Base-by-base conservation (phyloP, 139 green algal species). In the Coelastrella sp. region DNA sequence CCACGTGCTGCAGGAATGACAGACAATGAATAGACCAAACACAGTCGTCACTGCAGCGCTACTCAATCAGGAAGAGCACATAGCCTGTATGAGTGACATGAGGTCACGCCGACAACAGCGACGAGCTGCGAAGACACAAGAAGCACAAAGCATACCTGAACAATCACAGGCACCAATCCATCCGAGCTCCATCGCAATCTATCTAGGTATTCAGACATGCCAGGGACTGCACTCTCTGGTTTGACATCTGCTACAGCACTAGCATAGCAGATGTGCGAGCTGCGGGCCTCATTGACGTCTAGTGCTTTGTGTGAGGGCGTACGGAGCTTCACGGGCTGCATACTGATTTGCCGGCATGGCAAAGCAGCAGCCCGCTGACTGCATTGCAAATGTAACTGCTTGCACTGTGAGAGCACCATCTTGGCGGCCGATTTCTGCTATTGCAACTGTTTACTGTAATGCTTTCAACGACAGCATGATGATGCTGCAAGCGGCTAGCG, bases 81-180 rank as follows among this genome's bases (percentile, higher is more conserved):
- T 47, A 47, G 32, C 32, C 32, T 47, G 32, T 47, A 47, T 47
- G 32, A 47, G 32, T 47, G 32, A 47, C 32, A 47, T 47, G 32
- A 47, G 32, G 32, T 47, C 32, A 47, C 32, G 32, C 32, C 32
- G 32, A 47, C 32, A 47, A 47, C 32, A 47, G 32, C 32, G 32
- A 47, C 32, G 32, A 47, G 32, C 32, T 47, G 32, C 32, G 32
- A 47, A 47, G 32, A 47, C 32, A 47, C 32, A 47, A 47, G 32
- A 47, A 47, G 32, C 32, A 47, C 32, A 47, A 47, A 47, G 32
- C 32, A 65, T 81, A 96, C 95, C 94, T 98, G 96, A 2, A 95
- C 98, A 47, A 99, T 99, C 3, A 97, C 98, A 32, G 97, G 94
- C 10, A 99, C 95, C n/a, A 99, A 92, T 5, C 96, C 97, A 74